Base-by-base conservation (phyloP, 768 basidiomycete genomes). In the Asterophora parasitica region DNA sequence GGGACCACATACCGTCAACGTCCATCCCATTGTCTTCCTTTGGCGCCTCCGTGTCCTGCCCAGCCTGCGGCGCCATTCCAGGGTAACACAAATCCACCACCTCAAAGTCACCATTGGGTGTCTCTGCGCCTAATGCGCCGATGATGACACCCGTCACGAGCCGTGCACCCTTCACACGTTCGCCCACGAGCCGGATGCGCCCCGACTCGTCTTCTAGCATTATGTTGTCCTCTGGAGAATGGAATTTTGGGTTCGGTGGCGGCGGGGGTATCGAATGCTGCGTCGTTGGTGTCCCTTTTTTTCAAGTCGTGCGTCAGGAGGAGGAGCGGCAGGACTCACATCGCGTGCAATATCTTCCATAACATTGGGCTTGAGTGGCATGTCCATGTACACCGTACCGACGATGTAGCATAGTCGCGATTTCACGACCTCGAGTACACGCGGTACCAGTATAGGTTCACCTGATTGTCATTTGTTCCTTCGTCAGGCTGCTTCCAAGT, bases 281-380 rank as follows among this genome's bases (percentile, higher is more conserved):
- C 34, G 50, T 42, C 37, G 2, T 31, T 3, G 20, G 17, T 19
- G 12, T 34, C 53, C 51, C 16, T 32, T 27, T 43, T 39, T 35
- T 44, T 17, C 32, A 15, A 6, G 15, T 51, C n/a, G 42, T n/a
- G n/a, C 38, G 27, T 49, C 33, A 23, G 23, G 23, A 23, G 23
- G 37, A 26, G 38, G 27, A 19, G 33, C 46, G 40, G 26, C 12
- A 16, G 30, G 16, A 74, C 90, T 56, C 60, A 97, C 96, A 58
- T 99, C 93, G 63, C 89, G 78, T 17, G 85, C 92, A 54, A 98
- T 79, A 54, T 99, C 96, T 58, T 92, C 88, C 52, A 99, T 76
- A n/a, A 99, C 89, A 60, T 97, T 98, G 0, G 95, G 95, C 61
- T 99, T 99, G 43, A 98, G 74, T 7, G 93, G 91, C 96, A 99